A percentile compares a stretch with the other conserved stretches of the same genome.
Evolutionary conservation across 1,284 basidiomycete species (phyloP).

Genomic region (Cutaneotrichosporon arboriforme): DNA sequence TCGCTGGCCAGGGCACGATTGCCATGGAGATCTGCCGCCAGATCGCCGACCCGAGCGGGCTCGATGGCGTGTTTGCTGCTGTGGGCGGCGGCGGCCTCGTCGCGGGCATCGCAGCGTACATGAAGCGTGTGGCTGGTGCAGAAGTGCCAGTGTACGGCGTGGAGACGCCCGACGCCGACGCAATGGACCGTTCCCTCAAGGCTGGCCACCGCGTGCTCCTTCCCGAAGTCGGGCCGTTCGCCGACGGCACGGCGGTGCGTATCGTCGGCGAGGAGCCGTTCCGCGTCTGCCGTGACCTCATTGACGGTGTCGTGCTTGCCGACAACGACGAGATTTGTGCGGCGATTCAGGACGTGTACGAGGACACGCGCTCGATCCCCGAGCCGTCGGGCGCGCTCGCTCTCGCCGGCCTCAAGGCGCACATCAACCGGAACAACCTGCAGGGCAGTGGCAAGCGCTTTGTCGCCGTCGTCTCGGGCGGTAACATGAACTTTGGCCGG

Average conservation of each 20-base stretch:
- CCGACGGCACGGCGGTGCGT: slow-evolving; percentile 98
- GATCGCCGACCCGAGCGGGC: slow-evolving; percentile 61
- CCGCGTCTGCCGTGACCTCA: slow-evolving; percentile 74
- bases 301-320: slow-evolving; percentile 82
- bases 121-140: slow-evolving; percentile 88
- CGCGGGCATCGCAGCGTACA: slow-evolving; percentile 82
- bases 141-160: slow-evolving; percentile 78
- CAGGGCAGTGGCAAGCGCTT: slow-evolving; percentile 78
- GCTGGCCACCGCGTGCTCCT: slow-evolving; percentile 75
- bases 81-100: slow-evolving; percentile 91
- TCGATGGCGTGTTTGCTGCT: slow-evolving; percentile 84
- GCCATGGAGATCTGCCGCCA: slow-evolving; percentile 93
- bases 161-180: slow-evolving; percentile 95
- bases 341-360: slow-evolving; percentile 97
- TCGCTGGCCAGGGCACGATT: slow-evolving; percentile 94
- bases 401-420: slow-evolving; percentile 84
- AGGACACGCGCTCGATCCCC: slow-evolving; percentile 90
- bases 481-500: slow-evolving; percentile 98
- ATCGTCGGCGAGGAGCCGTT: slow-evolving; percentile 94
- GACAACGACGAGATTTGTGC: slow-evolving; percentile 97
- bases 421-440: slow-evolving; percentile 76
- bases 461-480: slow-evolving; percentile 87
- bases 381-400: slow-evolving; percentile 96
- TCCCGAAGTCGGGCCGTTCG: slow-evolving; percentile 89
- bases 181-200: slow-evolving; percentile 74